phyloP scores from a whole-genome alignment of 345 rosid species.

The Euclidium syriacum region DNA sequence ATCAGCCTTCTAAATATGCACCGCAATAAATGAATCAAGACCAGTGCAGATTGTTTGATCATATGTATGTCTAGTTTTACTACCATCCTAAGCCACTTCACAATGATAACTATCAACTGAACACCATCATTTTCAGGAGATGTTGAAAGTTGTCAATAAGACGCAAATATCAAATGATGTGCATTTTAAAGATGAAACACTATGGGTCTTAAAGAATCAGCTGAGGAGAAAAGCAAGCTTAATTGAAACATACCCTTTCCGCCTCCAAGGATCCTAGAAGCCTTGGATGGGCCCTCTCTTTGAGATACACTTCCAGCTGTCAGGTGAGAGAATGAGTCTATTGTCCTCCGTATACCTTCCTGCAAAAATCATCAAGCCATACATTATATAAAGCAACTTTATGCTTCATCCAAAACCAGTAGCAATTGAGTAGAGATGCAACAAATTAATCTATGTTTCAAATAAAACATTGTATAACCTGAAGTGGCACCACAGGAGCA shows the following conservation, averaged over 20 bases:
- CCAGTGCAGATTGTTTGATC: neutral
- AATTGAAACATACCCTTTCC: constrained; percentile 58
- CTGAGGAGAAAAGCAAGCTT: neutral
- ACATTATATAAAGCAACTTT: neutral
- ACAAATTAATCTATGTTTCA: neutral
- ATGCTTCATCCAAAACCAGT: neutral
- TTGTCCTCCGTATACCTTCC: constrained; percentile 79
- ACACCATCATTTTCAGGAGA: neutral
- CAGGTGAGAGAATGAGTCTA: constrained; percentile 73
- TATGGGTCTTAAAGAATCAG: neutral
- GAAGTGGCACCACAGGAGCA: constrained; percentile 62
- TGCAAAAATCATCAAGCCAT: constrained; percentile 33
- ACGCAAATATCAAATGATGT: neutral
- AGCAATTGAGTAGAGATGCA: constrained; percentile 11
- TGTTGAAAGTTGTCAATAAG: neutral
- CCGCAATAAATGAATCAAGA: constrained; percentile 5
- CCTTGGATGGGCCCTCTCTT: constrained; percentile 84
- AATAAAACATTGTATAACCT: constrained; percentile 47
- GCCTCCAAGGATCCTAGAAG: constrained; percentile 60
- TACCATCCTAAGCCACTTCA: constrained; percentile 3
- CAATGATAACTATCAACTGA: constrained; percentile 2
- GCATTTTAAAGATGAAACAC: neutral
- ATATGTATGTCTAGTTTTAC: neutral
- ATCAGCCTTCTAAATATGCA: neutral
- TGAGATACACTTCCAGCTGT: constrained; percentile 52